Evolutionary conservation across 2,329 filamentous ascomycete genomes (phyloP).

Genomic region (Blumeriella jaapii): DNA sequence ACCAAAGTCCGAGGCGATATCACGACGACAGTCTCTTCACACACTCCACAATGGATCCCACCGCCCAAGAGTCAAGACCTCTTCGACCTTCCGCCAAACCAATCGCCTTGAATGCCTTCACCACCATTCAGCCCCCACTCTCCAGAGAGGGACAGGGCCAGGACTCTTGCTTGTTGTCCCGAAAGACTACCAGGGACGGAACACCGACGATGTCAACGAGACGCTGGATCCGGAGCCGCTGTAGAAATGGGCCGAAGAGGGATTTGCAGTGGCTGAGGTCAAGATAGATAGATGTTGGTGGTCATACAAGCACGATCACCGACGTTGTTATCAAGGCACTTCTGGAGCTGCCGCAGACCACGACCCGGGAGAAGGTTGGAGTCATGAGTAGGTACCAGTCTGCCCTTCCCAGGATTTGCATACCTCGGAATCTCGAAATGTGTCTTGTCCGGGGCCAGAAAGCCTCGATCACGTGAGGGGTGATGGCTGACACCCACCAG

Average conservation of each 20-base stretch:
- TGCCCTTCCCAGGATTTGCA: no score
- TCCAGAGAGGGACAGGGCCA: constrained; percentile 25
- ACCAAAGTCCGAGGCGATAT: no score
- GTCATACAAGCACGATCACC: not conserved
- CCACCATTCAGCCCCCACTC: constrained; percentile 11
- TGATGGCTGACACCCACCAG: constrained; percentile 1
- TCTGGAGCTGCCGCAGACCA: constrained; percentile 6
- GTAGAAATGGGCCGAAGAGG: constrained; percentile 31
- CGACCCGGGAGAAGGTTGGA: not conserved
- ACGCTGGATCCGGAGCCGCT: constrained; percentile 22
- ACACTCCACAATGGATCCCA: not conserved
- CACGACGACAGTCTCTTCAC: no score
- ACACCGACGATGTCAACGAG: constrained; percentile 8
- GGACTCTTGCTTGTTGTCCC: constrained; percentile 26
- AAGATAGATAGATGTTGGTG: not conserved
- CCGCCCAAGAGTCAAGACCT: not conserved
- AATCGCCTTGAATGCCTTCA: not conserved
- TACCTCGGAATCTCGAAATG: no score
- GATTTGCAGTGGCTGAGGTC: constrained; percentile 25
- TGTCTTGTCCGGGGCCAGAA: no score
- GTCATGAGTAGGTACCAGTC: not conserved
- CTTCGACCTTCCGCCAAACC: constrained; percentile 4
- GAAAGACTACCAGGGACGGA: constrained; percentile 4
- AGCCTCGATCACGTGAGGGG: no score
- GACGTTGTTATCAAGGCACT: constrained; percentile 7